Conservation (phyloP, 345 rosid species). For the Salix brachista region DNA sequence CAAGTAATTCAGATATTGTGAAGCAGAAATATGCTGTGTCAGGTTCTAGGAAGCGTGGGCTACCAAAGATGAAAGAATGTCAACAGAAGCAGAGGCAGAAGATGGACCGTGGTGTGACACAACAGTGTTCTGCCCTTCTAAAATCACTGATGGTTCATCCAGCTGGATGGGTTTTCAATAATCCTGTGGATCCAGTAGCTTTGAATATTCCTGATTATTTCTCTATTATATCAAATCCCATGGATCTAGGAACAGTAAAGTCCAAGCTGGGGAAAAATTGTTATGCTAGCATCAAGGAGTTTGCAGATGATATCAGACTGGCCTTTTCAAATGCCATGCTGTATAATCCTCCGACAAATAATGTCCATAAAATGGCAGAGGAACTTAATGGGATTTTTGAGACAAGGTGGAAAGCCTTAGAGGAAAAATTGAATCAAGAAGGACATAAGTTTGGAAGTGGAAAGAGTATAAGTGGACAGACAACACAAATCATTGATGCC, state of each 20-base stretch:
- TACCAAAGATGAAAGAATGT: conserved; percentile 26
- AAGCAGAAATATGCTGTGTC: conserved; percentile 11
- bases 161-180: conserved; percentile 52
- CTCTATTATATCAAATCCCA: conserved; percentile 56
- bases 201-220: conserved; percentile 80
- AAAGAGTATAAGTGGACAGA: conserved; percentile 14
- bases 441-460: conserved; percentile 18
- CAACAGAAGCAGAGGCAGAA: conserved; percentile 48
- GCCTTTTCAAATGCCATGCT: conserved; percentile 73
- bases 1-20: conserved; percentile 6
- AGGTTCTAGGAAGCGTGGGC: conserved; percentile 39
- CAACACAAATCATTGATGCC: conserved; percentile 24
- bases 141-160: conserved; percentile 37
- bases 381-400: conserved; percentile 47
- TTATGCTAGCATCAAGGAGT: conserved; percentile 50
- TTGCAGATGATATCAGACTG: conserved; percentile 74
- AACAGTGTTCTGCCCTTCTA: conserved; percentile 51
- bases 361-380: conserved; percentile 51
- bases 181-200: conserved; percentile 72
- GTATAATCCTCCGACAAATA: conserved; percentile 69
- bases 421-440: conserved; percentile 39
- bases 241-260: conserved; percentile 84
- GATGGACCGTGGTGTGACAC: conserved; percentile 44
- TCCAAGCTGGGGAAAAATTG: conserved; percentile 45
- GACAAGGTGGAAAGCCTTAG: conserved; percentile 56